Percentiles rank a stretch among this genome's conserved stretches.
Conservation (phyloP, 2,329 filamentous ascomycete species). For the Hypoxylon sp. region DNA sequence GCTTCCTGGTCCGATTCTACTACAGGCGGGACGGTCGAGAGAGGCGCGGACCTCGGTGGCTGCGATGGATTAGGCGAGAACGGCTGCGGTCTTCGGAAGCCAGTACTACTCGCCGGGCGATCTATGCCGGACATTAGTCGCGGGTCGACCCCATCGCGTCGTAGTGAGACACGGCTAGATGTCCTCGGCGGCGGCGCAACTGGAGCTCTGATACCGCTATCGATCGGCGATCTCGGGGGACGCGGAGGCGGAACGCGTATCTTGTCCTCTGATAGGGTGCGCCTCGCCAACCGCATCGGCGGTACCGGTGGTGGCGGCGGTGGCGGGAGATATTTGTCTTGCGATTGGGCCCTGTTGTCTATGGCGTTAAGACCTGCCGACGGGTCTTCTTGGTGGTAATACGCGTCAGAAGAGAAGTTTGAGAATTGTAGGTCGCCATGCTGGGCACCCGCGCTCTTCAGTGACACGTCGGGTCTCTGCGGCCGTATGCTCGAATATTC, state of each 20-base stretch:
- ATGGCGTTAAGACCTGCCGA: constrained; percentile 34
- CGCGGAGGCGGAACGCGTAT: constrained; percentile 57
- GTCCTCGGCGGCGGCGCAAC: constrained; percentile 59
- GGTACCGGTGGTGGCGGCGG: constrained; percentile 46
- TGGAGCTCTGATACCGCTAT: constrained; percentile 49
- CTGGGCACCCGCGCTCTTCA: constrained; percentile 50
- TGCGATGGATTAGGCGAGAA: constrained; percentile 43
- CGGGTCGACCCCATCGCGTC: constrained; percentile 54
- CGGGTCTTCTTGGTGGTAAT: constrained; percentile 41
- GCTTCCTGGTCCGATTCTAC: constrained; percentile 21
- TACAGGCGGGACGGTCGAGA: constrained; percentile 13
- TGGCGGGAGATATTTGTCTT: constrained; percentile 39
- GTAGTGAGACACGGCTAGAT: constrained; percentile 61
- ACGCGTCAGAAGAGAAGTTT: constrained; percentile 57
- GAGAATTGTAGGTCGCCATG: constrained; percentile 55
- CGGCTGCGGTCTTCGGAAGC: constrained; percentile 56
- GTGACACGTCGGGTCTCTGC: constrained; percentile 47
- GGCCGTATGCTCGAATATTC: constrained; percentile 54
- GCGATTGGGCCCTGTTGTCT: constrained; percentile 19
- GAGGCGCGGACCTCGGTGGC: constrained; percentile 11
- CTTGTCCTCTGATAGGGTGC: constrained; percentile 59
- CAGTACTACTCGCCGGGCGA: constrained; percentile 55
- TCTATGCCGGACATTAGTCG: constrained; percentile 48
- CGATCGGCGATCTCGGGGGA: constrained; percentile 58
- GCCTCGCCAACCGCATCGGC: constrained; percentile 51